Evolutionary conservation across 2,329 filamentous ascomycete species (phyloP).

Genomic region (Ploettnerulaceae sp.): DNA sequence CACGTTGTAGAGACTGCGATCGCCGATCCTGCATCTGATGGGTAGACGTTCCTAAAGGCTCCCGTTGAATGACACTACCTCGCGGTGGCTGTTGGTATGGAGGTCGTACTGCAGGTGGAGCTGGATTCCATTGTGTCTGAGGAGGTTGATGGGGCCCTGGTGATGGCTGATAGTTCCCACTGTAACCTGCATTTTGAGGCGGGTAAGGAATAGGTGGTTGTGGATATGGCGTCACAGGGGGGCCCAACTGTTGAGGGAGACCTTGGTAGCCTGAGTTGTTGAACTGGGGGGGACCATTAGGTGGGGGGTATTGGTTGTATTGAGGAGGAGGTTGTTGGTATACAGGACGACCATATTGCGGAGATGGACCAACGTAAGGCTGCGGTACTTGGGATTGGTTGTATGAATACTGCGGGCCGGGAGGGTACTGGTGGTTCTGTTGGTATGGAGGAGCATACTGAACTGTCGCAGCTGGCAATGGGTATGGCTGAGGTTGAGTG

Average conservation of each 20-base stretch:
- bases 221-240: conserved; percentile 23
- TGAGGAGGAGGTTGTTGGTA: conserved; percentile 20
- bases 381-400: conserved; percentile 11
- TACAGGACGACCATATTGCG: conserved; percentile 20
- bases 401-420: conserved; percentile 20
- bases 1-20: conserved; percentile 9
- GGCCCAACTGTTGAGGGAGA: conserved; percentile 19
- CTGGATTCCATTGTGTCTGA: conserved; percentile 20
- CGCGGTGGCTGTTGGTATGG: conserved; percentile 15
- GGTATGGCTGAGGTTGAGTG: conserved; percentile 1
- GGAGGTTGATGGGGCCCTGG: conserved; percentile 14
- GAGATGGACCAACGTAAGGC: conserved; percentile 17
- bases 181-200: conserved; percentile 18
- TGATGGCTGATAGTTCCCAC: conserved; percentile 10
- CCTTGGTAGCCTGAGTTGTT: conserved; percentile 15
- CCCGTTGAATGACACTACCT: conserved; percentile 13
- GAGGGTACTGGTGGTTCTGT: conserved; percentile 24
- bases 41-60: conserved; percentile 13
- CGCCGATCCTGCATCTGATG: conserved; percentile 14
- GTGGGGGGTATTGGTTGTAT: conserved; percentile 20
- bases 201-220: conserved; percentile 16
- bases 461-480: conserved; percentile 16
- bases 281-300: conserved; percentile 20
- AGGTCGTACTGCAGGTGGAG: conserved; percentile 11
- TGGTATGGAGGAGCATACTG: conserved; percentile 23